Evolutionary conservation across 257 asterid genomes (phyloP).

Genomic region (Rehmannia glutinosa): DNA sequence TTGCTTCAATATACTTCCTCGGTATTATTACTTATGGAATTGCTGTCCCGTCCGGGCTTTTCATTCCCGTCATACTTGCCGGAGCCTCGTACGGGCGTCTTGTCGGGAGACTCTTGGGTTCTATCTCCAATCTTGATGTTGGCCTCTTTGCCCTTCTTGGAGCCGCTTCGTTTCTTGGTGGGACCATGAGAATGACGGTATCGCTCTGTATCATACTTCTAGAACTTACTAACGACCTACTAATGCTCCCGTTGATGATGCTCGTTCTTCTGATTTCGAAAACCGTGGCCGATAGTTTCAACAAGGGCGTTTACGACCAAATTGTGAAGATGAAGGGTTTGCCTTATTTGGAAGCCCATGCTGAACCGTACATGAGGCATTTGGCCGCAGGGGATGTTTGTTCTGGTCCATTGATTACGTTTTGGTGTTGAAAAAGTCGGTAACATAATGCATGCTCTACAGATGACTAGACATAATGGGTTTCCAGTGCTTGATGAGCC

Average conservation of each 20-base stretch:
- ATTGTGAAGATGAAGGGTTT: conserved; percentile 90
- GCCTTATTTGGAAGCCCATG: conserved; percentile 94
- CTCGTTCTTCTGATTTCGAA: conserved; percentile 89
- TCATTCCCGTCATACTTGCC: conserved; percentile 98
- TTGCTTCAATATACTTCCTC: conserved; percentile 51
- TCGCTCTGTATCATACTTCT: conserved; percentile 90
- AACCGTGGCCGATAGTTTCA: conserved; percentile 85
- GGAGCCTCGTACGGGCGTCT: conserved; percentile 97
- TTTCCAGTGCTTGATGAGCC: conserved; percentile 93
- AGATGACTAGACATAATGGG: conserved; percentile 67
- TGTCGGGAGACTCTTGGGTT: conserved; percentile 59
- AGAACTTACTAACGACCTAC: conserved; percentile 78
- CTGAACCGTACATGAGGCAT: conserved; percentile 90
- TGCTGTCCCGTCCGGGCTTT: conserved; percentile 95
- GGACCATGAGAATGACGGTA: conserved; percentile 98
- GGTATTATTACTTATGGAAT: conserved; percentile 88
- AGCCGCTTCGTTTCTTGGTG: conserved; percentile 97
- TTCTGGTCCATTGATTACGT: conserved; percentile 79
- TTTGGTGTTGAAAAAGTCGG: conserved; percentile 82
- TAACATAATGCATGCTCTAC: conserved; percentile 55
- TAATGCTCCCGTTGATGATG: conserved; percentile 93
- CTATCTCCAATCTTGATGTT: conserved; percentile 58
- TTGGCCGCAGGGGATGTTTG: conserved; percentile 83
- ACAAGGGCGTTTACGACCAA: conserved; percentile 89
- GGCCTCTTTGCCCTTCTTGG: conserved; percentile 90